These are phyloP conservation scores for Rossbeevera mucosa DNA, from an alignment of 768 basidiomycete species.

Conservation along the genomic window DNA sequence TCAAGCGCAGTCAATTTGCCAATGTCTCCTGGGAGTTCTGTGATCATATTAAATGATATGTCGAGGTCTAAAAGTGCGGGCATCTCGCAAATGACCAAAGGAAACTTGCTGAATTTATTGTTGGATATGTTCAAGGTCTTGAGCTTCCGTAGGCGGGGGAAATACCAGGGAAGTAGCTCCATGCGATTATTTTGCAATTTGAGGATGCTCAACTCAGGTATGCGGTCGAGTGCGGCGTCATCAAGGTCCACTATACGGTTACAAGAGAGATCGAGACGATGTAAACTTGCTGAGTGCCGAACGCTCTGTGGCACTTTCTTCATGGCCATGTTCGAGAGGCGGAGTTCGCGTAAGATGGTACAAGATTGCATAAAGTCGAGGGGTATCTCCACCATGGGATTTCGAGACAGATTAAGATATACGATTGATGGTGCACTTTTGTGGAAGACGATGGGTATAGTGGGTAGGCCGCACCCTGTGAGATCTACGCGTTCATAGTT, in stretches of 20 bases:
- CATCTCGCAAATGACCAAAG: constrained; percentile 70
- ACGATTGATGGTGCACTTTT: constrained; percentile 79
- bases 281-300: constrained; percentile 65
- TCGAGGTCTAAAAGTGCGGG: constrained; percentile 78
- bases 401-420: constrained; percentile 83
- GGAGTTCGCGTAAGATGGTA: constrained; percentile 75
- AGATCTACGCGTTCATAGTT: constrained; percentile 79
- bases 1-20: constrained; percentile 66
- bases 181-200: constrained; percentile 89
- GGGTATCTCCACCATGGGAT: constrained; percentile 94
- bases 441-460: constrained; percentile 85
- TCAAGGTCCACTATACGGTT: constrained; percentile 90
- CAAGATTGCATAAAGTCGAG: constrained; percentile 94
- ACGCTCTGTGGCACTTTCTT: constrained; percentile 88
- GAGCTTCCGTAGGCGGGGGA: constrained; percentile 67
- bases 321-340: constrained; percentile 88
- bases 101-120: constrained; percentile 82
- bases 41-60: constrained; percentile 89
- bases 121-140: constrained; percentile 89
- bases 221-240: constrained; percentile 76
- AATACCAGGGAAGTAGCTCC: constrained; percentile 80
- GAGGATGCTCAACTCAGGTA: constrained; percentile 63
- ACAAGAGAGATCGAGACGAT: constrained; percentile 82
- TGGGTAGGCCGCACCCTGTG: constrained; percentile 71
- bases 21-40: constrained; percentile 75